phyloP scores from a whole-genome alignment of 805 yeast species.

The Schwanniomyces sp. region DNA sequence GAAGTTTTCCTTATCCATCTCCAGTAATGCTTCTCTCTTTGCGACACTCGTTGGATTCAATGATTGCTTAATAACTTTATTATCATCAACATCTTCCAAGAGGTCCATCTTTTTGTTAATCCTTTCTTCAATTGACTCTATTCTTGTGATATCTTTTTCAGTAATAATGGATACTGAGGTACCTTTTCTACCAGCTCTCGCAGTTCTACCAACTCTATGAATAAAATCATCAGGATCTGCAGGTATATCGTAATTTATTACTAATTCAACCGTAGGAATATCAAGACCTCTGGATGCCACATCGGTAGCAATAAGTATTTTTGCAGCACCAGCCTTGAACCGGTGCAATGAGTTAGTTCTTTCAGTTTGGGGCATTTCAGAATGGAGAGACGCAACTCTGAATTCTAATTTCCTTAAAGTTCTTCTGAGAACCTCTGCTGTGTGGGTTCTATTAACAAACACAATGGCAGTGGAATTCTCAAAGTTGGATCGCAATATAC shows the following conservation, averaged over 20 bases:
- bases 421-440: slow-evolving; percentile 86
- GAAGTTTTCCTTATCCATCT: slow-evolving; percentile 87
- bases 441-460: slow-evolving; percentile 86
- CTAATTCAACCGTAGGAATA: slow-evolving; percentile 89
- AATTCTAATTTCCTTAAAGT: slow-evolving; percentile 71
- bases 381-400: slow-evolving; percentile 86
- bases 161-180: slow-evolving; percentile 79
- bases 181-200: slow-evolving; percentile 94
- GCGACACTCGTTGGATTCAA: slow-evolving; percentile 74
- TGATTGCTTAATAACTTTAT: slow-evolving; percentile 70
- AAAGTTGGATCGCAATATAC: slow-evolving; percentile 63
- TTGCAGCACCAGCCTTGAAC: slow-evolving; percentile 92
- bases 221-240: slow-evolving; percentile 96
- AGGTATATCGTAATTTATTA: slow-evolving; percentile 89
- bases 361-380: slow-evolving; percentile 91
- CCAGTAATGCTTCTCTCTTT: slow-evolving; percentile 87
- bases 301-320: slow-evolving; percentile 91
- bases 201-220: slow-evolving; percentile 98
- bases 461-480: slow-evolving; percentile 72
- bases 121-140: slow-evolving; percentile 84
- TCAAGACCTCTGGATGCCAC: slow-evolving; percentile 97
- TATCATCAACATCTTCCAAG: slow-evolving; percentile 70
- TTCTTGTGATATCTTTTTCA: slow-evolving; percentile 79
- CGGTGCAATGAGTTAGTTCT: slow-evolving; percentile 89
- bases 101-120: slow-evolving; percentile 78